Evolutionary conservation across 176 grass and related monocot species (phyloP), one percentile per base, ranked within the genome.

Genomic region (Bolboschoenus planiculmis): DNA sequence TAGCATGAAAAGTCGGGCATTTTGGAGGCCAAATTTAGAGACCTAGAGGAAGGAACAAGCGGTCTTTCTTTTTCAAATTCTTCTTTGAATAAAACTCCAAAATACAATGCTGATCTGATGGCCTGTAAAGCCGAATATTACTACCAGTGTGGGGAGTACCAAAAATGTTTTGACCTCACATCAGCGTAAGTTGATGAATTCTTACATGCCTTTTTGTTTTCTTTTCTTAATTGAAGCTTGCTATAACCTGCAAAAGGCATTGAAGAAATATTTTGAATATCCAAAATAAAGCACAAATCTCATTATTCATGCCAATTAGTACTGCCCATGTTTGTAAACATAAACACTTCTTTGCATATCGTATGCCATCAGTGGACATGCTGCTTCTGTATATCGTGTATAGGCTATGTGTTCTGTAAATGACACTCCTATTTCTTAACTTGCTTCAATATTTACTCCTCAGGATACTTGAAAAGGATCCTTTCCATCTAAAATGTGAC

Each of bases 381-480:
- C 6, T 42, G 33, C 20, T 80, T 14, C 33, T 65, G 27, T 21
- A 70, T 70, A 6, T 70, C 40, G 15, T 70, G 36, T 70, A 42
- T 10, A 70, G 35, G 64, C 20, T 71, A 10, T 72, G 10, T 47
- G 21, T 73, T 73, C 39, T 27, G n/a, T 73, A 46, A 73, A 73
- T 73, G 21, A 26, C 46, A 24, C 10, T 26, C 21, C 1, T 43
- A 18, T 57, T 37, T 60, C 26, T 78, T 80, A 29, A 66, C 56
- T 77, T 55, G 5, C 27, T 79, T 64, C 44, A 29, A 30, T 60
- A 59, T 83, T 53, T 79, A 20, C 87, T n/a, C 57, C 79, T 86
- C 85, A 98, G 96, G 84, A 90, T 95, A 83, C 91, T 98, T 87
- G 96, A 95, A 87, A 95, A 89, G 78, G 96, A 98, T 31, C 92